These are phyloP conservation scores for Podospora tetraspora DNA, from an alignment of 495 filamentous ascomycete genomes.

Conservation along the genomic window DNA sequence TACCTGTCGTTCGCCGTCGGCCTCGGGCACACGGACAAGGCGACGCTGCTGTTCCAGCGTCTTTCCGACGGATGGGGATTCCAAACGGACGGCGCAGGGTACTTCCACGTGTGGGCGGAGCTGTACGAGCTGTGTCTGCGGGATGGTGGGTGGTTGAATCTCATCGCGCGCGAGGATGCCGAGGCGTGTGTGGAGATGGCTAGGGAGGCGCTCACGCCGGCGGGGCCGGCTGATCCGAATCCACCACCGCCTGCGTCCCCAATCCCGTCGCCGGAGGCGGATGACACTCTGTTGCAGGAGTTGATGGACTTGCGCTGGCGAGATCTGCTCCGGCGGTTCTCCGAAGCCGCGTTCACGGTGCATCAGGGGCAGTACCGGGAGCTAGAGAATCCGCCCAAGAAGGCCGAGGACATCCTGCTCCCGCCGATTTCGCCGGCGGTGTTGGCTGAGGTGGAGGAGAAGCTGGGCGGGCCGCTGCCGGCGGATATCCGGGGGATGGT, in stretches of 20 bases:
- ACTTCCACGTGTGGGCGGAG: background rate
- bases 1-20: background rate
- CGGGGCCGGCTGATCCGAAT: no score
- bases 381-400: background rate
- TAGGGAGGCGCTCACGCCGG: background rate
- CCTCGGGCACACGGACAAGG: background rate
- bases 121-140: background rate
- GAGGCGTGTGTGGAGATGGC: background rate
- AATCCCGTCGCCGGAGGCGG: no score
- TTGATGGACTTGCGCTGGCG: background rate
- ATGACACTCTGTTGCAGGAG: background rate
- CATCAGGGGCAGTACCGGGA: background rate
- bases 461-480: background rate
- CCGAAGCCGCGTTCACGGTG: slow-evolving; percentile 1
- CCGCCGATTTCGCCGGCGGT: background rate
- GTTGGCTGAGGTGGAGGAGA: slow-evolving; percentile 1
- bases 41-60: background rate
- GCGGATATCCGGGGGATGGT: background rate
- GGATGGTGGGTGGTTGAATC: background rate
- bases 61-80: background rate
- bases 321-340: slow-evolving; percentile 3
- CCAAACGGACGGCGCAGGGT: background rate
- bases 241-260: no score
- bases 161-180: background rate
- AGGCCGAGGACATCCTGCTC: background rate